These are phyloP conservation scores for Neonectria hederae DNA, from an alignment of 2,329 filamentous ascomycete species.

Conservation along the genomic window DNA sequence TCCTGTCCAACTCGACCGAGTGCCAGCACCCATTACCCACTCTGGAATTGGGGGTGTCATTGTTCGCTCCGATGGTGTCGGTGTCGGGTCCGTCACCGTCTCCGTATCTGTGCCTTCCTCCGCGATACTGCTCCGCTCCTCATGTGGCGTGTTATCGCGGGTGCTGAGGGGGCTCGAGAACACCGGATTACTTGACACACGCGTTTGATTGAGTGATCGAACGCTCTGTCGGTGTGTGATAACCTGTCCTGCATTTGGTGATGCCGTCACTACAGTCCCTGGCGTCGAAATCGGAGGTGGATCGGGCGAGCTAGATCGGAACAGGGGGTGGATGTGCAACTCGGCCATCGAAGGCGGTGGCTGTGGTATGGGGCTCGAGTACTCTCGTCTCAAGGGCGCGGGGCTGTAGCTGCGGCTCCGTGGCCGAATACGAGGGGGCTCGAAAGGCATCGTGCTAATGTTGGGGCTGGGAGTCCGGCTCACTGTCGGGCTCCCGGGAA, in stretches of 20 bases:
- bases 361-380: constrained; percentile 31
- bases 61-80: constrained; percentile 51
- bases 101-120: constrained; percentile 41
- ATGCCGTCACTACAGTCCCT: constrained; percentile 76
- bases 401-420: constrained; percentile 65
- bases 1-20: constrained; percentile 58
- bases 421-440: constrained; percentile 55
- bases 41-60: constrained; percentile 70
- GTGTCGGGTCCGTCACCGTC: constrained; percentile 21
- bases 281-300: constrained; percentile 73
- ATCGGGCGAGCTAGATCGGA: constrained; percentile 75
- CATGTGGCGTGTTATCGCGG: constrained; percentile 55
- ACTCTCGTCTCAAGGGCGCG: constrained; percentile 46
- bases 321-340: constrained; percentile 80
- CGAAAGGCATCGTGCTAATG: constrained; percentile 62
- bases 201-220: constrained; percentile 61
- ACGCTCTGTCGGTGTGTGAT: constrained; percentile 65
- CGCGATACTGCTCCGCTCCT: constrained; percentile 38
- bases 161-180: constrained; percentile 59
- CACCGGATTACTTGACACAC: constrained; percentile 63
- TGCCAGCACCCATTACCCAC: constrained; percentile 66
- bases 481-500: constrained; percentile 71
- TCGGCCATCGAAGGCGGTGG: constrained; percentile 57
- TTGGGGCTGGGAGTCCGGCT: constrained; percentile 74
- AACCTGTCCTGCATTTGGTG: constrained; percentile 73